Conservation (phyloP, 805 yeast genomes). For the Myxozyma sirexii region DNA sequence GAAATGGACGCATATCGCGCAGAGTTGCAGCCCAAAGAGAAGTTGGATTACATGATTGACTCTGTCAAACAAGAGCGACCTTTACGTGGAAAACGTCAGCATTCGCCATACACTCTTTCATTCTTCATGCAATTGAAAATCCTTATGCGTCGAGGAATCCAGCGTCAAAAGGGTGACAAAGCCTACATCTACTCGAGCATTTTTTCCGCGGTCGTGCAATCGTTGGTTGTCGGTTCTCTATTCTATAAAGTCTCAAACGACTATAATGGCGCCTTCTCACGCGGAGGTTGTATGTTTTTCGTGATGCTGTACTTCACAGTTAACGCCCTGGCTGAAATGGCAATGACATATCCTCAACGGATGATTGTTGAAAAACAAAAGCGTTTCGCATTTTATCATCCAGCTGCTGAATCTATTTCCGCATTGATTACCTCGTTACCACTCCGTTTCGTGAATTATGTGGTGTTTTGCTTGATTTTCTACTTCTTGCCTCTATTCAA, state of each 20-base stretch:
- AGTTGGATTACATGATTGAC: conserved; percentile 43
- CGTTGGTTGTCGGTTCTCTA: conserved; percentile 65
- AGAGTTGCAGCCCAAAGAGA: conserved; percentile 40
- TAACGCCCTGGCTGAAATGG: conserved; percentile 52
- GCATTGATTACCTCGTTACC: conserved; percentile 64
- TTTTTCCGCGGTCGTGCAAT: conserved; percentile 56
- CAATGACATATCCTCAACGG: conserved; percentile 51
- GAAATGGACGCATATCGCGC: conserved; percentile 52
- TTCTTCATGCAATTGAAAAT: conserved; percentile 51
- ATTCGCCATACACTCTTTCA: conserved; percentile 50
- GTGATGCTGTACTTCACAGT: conserved; percentile 43
- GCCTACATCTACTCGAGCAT: conserved; percentile 52
- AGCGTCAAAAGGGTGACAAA: conserved; percentile 60
- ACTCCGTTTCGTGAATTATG: conserved; percentile 48
- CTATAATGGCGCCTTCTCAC: conserved; percentile 60
- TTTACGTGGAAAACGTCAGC: conserved; percentile 43
- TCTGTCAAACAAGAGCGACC: conserved; percentile 47
- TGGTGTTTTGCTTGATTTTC: conserved; percentile 52
- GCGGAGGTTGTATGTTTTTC: conserved; percentile 71
- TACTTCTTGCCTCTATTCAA: conserved; percentile 60
- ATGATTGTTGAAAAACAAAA: conserved; percentile 63
- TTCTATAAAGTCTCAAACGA: conserved; percentile 55
- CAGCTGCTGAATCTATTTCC: conserved; percentile 68
- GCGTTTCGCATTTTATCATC: conserved; percentile 60
- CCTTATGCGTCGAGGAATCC: conserved; percentile 41